These are phyloP conservation scores for Kodamaea kaohsiungensis DNA, from an alignment of 805 yeast genomes.

Conservation along the genomic window DNA sequence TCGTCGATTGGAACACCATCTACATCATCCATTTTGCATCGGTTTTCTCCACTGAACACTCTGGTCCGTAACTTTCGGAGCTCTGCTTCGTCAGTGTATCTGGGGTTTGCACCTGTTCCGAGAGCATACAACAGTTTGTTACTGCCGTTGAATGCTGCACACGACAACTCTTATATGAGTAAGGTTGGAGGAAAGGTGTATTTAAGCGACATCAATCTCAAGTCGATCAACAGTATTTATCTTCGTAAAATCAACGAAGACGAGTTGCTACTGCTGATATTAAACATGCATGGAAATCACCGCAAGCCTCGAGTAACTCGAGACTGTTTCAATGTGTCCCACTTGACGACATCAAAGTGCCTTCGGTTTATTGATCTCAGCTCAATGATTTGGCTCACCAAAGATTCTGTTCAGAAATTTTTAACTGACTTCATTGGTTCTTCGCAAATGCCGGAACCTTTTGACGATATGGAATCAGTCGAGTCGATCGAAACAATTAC, in stretches of 20 bases:
- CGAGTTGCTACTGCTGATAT: slow-evolving; percentile 30
- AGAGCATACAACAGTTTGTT: slow-evolving; percentile 3
- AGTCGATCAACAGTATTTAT: slow-evolving; percentile 35
- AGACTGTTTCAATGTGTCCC: slow-evolving; percentile 1
- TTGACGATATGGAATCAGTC: slow-evolving; percentile 12
- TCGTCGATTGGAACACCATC: not conserved
- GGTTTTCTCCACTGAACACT: not conserved
- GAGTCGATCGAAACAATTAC: slow-evolving; percentile 5
- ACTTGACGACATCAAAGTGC: not conserved
- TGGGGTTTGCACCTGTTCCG: slow-evolving; percentile 1
- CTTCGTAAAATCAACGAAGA: slow-evolving; percentile 32
- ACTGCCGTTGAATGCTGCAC: not conserved
- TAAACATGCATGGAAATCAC: slow-evolving; percentile 26
- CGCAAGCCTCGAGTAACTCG: slow-evolving; percentile 4
- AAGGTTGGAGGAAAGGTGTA: slow-evolving; percentile 29
- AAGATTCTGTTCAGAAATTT: slow-evolving; percentile 34
- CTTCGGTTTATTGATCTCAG: slow-evolving; percentile 36
- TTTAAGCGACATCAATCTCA: slow-evolving; percentile 42
- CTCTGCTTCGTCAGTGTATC: slow-evolving; percentile 1
- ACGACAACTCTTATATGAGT: slow-evolving; percentile 16
- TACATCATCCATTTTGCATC: not conserved
- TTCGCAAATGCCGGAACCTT: not conserved
- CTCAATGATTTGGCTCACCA: slow-evolving; percentile 51
- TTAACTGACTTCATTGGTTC: slow-evolving; percentile 31
- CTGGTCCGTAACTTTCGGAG: slow-evolving; percentile 1